Base-by-base conservation (phyloP, 2,329 filamentous ascomycete genomes). In the Chaetomium sp. region DNA sequence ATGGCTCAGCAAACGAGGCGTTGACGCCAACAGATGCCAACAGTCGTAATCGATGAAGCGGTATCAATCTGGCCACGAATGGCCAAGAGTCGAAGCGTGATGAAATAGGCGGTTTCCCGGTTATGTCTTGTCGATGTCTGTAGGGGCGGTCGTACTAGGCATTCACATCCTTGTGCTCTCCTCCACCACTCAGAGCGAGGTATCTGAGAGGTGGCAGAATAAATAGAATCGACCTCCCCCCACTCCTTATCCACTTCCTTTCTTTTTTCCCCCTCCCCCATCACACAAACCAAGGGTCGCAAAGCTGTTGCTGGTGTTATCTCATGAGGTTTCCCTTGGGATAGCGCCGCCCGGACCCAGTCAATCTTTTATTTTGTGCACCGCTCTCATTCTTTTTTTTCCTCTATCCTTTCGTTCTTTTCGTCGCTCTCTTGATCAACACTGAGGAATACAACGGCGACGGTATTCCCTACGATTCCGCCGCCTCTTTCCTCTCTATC, bases 201-300 rank as follows among this genome's bases (percentile, higher is more conserved):
- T 27, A 27, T 27, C 19, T 27, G 19, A 27, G 19, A 27, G 19
- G 19, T 34, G 49, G 41, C 33, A 19, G 43, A 70, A 74, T 72
- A 73, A 72, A 73, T 73, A 66, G 60, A 64, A 59, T 56, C 47
- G 58, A 59, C 53, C 59, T 64, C 62, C 67, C 70, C 70, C 70
- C 65, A 65, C 64, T 63, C 64, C 67, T 66, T 68, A 66, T 64
- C 67, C 63, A 67, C 66, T 73, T 70, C 73, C 71, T 70, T 72
- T 68, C 73, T 72, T 71, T 70, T 73, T 73, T 74, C 68, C 73
- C 73, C 74, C 77, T 79, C 77, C 77, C 77, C 72, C 75, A 70
- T 76, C 72, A 69, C 77, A 73, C 73, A 75, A 73, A n/a, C 69
- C 72, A 72, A 74, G 78, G 79, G 79, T 77, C 78, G 79, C 80